phyloP scores from a whole-genome alignment of 2,329 filamentous ascomycete species.

The Beauveria sp. region DNA sequence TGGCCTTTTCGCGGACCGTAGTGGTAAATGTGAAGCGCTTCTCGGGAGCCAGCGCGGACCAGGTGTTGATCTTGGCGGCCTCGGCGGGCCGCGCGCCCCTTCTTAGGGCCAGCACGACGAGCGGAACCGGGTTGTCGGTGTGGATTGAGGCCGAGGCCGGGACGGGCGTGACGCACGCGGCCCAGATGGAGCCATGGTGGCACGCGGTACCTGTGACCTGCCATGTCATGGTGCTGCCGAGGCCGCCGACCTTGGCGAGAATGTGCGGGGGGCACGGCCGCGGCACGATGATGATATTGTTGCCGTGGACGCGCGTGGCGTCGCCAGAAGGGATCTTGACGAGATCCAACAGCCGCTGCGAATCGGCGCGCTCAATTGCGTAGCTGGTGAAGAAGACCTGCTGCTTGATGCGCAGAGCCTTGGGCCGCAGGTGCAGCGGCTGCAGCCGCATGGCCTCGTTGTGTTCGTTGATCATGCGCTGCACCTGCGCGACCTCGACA shows the following conservation, averaged over 20 bases:
- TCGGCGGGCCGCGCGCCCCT: slow-evolving; percentile 71
- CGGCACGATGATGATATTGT: slow-evolving; percentile 84
- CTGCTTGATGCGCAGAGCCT: slow-evolving; percentile 66
- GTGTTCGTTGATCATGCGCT: slow-evolving; percentile 83
- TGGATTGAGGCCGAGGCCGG: slow-evolving; percentile 60
- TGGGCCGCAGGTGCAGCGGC: slow-evolving; percentile 27
- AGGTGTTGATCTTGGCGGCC: slow-evolving; percentile 72
- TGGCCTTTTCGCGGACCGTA: slow-evolving; percentile 76
- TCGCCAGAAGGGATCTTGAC: slow-evolving; percentile 48
- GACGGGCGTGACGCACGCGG: slow-evolving; percentile 68
- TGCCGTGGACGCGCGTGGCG: slow-evolving; percentile 75
- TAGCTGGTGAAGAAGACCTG: slow-evolving; percentile 91
- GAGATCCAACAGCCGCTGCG: slow-evolving; percentile 63
- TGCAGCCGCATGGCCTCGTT: slow-evolving; percentile 46
- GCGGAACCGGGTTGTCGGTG: slow-evolving; percentile 70
- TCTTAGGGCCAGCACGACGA: slow-evolving; percentile 74
- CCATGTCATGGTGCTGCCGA: slow-evolving; percentile 79
- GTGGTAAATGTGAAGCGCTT: slow-evolving; percentile 73
- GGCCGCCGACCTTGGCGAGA: slow-evolving; percentile 76
- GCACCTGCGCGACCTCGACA: slow-evolving; percentile 72
- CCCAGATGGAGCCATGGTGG: slow-evolving; percentile 80
- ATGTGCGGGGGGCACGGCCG: slow-evolving; percentile 65
- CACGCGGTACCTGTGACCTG: slow-evolving; percentile 69
- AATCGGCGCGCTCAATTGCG: slow-evolving; percentile 65
- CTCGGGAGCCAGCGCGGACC: slow-evolving; percentile 67